Evolutionary conservation across 1,284 basidiomycete genomes (phyloP).

Genomic region (Ganoderma lingzhi): DNA sequence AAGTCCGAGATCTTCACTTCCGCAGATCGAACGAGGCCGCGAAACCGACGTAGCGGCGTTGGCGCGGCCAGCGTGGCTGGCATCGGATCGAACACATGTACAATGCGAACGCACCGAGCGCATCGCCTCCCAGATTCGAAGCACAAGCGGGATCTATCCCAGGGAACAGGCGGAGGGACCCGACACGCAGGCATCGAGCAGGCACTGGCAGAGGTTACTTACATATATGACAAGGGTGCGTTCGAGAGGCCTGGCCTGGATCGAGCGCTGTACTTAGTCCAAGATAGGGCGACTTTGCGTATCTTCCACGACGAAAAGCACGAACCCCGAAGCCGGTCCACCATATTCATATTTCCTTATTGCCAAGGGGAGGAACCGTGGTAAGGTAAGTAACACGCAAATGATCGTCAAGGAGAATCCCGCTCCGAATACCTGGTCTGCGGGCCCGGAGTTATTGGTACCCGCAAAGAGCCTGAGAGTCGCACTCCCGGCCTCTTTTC

Average conservation of each 20-base stretch:
- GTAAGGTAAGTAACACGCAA: too few relatives aligned
- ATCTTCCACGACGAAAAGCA: too few relatives aligned
- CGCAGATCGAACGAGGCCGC: too few relatives aligned
- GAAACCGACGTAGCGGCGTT: too few relatives aligned
- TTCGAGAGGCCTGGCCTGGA: background rate
- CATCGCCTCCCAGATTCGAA: background rate
- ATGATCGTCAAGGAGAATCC: too few relatives aligned
- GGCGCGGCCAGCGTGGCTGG: background rate
- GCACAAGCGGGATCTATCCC: background rate
- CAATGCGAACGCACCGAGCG: background rate
- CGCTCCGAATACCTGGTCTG: background rate
- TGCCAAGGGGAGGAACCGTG: too few relatives aligned
- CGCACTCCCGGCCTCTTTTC: background rate
- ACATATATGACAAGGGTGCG: background rate
- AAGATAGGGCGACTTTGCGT: too few relatives aligned
- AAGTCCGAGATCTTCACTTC: too few relatives aligned
- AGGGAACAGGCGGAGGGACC: background rate
- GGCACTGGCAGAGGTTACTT: too few relatives aligned
- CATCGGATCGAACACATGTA: background rate
- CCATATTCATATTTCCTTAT: too few relatives aligned
- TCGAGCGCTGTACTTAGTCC: background rate
- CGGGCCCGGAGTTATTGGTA: background rate
- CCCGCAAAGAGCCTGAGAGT: background rate
- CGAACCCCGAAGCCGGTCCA: too few relatives aligned
- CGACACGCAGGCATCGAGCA: too few relatives aligned